Percentiles rank a stretch among this genome's conserved stretches.
These are phyloP conservation scores for Arctostaphylos glauca DNA, from an alignment of 148 eudicot species.

Conservation along the genomic window DNA sequence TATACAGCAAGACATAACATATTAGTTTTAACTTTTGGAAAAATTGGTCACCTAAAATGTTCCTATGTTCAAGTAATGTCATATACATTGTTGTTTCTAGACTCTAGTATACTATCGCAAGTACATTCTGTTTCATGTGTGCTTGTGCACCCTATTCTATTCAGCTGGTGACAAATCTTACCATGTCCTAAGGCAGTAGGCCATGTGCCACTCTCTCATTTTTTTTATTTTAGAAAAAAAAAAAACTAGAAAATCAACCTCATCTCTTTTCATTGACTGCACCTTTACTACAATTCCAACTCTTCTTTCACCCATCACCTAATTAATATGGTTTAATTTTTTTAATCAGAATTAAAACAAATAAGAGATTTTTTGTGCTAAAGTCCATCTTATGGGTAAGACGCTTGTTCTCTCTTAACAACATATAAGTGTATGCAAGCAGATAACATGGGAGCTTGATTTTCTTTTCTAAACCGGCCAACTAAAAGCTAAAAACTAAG, in stretches of 20 bases:
- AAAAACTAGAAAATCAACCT: too few species aligned
- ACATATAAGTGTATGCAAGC: neutral
- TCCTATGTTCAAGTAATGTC: neutral
- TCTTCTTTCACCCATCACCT: too few species aligned
- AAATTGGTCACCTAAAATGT: neutral
- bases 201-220: too few species aligned
- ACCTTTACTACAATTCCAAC: too few species aligned
- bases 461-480: neutral
- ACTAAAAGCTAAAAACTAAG: neutral
- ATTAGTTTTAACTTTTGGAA: neutral
- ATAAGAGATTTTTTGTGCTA: too few species aligned
- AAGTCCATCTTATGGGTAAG: too few species aligned
- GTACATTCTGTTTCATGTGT: neutral
- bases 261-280: too few species aligned
- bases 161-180: neutral
- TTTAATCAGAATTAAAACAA: too few species aligned
- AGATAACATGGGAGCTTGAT: neutral
- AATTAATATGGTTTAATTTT: too few species aligned
- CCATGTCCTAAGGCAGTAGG: too few species aligned
- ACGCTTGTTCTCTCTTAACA: neutral
- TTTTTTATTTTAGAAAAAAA: too few species aligned
- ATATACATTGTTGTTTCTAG: neutral
- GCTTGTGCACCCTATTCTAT: neutral
- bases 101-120: neutral
- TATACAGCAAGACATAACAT: neutral